A percentile compares a stretch with the other conserved stretches of the same genome.
Conservation (phyloP, 768 basidiomycete genomes). For the Chalciporus piperatus region DNA sequence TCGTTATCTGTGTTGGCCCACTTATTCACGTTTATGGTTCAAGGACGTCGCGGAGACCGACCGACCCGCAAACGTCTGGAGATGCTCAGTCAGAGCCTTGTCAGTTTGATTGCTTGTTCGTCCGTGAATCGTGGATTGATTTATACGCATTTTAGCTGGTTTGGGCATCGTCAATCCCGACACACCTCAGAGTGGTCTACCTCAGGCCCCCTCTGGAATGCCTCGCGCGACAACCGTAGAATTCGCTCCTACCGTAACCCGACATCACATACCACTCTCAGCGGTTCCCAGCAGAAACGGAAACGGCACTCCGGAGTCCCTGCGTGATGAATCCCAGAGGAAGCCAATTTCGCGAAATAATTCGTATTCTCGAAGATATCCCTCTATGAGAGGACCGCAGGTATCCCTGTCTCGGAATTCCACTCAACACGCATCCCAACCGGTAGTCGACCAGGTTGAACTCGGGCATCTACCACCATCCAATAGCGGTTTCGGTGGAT, state of each 20-base stretch:
- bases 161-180: constrained; percentile 2
- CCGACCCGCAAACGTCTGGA: constrained; percentile 34
- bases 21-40: not conserved
- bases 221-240: constrained; percentile 50
- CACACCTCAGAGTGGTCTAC: not conserved
- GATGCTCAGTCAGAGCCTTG: not conserved
- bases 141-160: constrained; percentile 8
- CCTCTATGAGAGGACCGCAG: constrained; percentile 11
- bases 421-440: constrained; percentile 11
- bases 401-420: constrained; percentile 16
- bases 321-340: constrained; percentile 7
- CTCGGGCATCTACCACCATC: constrained; percentile 22
- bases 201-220: constrained; percentile 19
- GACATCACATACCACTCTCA: constrained; percentile 23
- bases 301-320: constrained; percentile 1
- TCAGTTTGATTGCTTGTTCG: constrained; percentile 6
- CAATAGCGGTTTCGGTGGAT: constrained; percentile 63
- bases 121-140: not conserved
- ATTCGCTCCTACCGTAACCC: constrained; percentile 42
- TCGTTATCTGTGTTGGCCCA: not conserved
- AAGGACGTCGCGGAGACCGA: constrained; percentile 26
- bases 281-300: constrained; percentile 28
- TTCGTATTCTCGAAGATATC: constrained; percentile 15
- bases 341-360: constrained; percentile 6
- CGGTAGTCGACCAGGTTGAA: constrained; percentile 14